phyloP scores from a whole-genome alignment of 345 rosid genomes.

The Ceriops decandra region DNA sequence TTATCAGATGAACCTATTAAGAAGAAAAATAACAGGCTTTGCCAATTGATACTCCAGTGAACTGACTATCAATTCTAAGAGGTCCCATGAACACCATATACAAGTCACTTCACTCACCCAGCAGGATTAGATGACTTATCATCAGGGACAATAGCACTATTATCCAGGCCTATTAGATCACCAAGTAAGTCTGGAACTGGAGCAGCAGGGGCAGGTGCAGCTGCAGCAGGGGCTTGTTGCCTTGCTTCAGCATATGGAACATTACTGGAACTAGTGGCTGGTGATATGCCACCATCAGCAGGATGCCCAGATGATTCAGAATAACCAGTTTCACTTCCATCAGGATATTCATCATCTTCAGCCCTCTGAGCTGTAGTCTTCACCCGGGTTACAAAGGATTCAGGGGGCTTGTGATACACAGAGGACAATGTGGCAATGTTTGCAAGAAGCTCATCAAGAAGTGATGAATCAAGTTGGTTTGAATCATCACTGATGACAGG shows the following conservation, averaged over 20 bases:
- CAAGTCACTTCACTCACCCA: slow-evolving; percentile 49
- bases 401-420: slow-evolving; percentile 98
- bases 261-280: slow-evolving; percentile 53
- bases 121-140: slow-evolving; percentile 66
- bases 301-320: slow-evolving; percentile 61
- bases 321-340: slow-evolving; percentile 73
- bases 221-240: slow-evolving; percentile 55
- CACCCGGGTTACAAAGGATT: slow-evolving; percentile 87
- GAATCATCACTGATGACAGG: slow-evolving; percentile 98
- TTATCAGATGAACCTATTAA: background rate
- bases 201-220: slow-evolving; percentile 44
- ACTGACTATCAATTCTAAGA: background rate
- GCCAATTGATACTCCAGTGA: slow-evolving; percentile 3
- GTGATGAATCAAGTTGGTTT: slow-evolving; percentile 87
- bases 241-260: slow-evolving; percentile 51
- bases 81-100: background rate
- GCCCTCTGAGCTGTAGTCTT: slow-evolving; percentile 73
- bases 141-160: slow-evolving; percentile 73
- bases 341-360: slow-evolving; percentile 96
- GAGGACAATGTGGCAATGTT: slow-evolving; percentile 96
- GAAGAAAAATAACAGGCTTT: background rate
- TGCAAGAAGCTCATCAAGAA: slow-evolving; percentile 95
- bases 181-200: slow-evolving; percentile 92
- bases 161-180: slow-evolving; percentile 82
- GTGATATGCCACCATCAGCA: slow-evolving; percentile 59